phyloP scores from a whole-genome alignment of 202 grass and related monocot species.

The Hordeum pubiflorum region DNA sequence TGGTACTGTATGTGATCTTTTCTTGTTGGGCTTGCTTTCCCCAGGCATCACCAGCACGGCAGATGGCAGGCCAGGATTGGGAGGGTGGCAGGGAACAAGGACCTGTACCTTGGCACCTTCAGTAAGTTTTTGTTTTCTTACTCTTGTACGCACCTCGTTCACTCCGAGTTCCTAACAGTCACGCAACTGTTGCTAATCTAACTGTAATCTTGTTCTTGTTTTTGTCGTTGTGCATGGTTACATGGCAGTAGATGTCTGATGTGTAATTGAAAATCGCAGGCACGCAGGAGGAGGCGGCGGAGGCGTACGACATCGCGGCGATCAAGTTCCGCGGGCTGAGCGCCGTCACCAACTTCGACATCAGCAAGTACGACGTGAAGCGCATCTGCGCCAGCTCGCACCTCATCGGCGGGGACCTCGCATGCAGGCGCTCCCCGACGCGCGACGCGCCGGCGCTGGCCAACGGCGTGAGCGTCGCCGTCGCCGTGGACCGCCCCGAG shows the following conservation, averaged over 20 bases:
- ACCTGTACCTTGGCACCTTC: slow-evolving; percentile 92
- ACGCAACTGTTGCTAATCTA: slow-evolving; percentile 1
- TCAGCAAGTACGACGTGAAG: slow-evolving; percentile 77
- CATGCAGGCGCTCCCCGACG: slow-evolving; percentile 42
- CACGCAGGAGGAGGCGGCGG: slow-evolving; percentile 81
- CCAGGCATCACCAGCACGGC: slow-evolving; percentile 91
- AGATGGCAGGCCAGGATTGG: slow-evolving; percentile 96
- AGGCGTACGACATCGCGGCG: slow-evolving; percentile 81
- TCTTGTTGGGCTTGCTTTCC: slow-evolving; percentile 24
- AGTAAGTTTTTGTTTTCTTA: slow-evolving; percentile 47
- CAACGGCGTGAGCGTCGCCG: background rate
- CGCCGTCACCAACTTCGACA: slow-evolving; percentile 84
- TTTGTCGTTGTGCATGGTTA: background rate
- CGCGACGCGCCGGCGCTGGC: background rate
- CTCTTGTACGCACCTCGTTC: background rate
- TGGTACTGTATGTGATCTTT: background rate
- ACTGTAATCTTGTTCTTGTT: background rate
- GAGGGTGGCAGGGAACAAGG: slow-evolving; percentile 90
- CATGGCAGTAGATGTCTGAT: background rate
- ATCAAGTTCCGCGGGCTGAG: slow-evolving; percentile 74
- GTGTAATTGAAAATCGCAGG: slow-evolving; percentile 12
- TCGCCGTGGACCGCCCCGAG: background rate
- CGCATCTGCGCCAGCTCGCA: slow-evolving; percentile 66
- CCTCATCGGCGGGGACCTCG: slow-evolving; percentile 55
- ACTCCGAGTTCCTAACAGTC: background rate